Conservation (phyloP, 495 filamentous ascomycete genomes). For the Hyaloscypha variabilis region DNA sequence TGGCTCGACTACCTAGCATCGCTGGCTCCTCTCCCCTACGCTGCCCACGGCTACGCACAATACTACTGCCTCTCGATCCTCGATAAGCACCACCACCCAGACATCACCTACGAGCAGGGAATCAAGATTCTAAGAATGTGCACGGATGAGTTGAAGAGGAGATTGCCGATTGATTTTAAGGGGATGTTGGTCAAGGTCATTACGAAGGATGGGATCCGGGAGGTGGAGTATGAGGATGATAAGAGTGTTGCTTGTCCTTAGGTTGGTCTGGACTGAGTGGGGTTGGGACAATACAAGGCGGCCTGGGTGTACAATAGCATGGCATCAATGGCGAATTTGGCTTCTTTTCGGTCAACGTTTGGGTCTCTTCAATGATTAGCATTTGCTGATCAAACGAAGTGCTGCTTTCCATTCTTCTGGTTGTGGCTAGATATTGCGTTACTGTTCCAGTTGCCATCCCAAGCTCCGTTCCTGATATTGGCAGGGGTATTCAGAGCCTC, state of each 20-base stretch:
- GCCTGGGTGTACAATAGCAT: conserved; percentile 31
- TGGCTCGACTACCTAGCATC: conserved; percentile 98
- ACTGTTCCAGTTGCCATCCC: too few relatives aligned
- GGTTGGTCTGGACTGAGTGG: conserved; percentile 27
- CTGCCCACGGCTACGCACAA: conserved; percentile 97
- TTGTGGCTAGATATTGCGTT: too few relatives aligned
- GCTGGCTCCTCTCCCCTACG: conserved; percentile 85
- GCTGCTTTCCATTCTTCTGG: too few relatives aligned
- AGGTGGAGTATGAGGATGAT: conserved; percentile 79
- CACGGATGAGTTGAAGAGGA: conserved; percentile 92
- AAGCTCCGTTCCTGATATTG: too few relatives aligned
- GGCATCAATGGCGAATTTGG: conserved; percentile 32
- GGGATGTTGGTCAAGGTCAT: conserved; percentile 91
- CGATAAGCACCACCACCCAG: conserved; percentile 96
- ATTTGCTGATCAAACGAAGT: too few relatives aligned
- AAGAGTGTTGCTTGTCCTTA: conserved; percentile 55
- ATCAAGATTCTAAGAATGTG: conserved; percentile 91
- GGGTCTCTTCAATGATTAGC: not conserved
- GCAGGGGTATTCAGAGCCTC: too few relatives aligned
- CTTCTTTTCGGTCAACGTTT: not conserved
- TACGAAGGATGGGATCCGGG: conserved; percentile 86
- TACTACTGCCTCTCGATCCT: conserved; percentile 96
- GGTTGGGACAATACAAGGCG: conserved; percentile 5
- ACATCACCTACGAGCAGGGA: conserved; percentile 85
- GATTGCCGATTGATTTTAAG: conserved; percentile 98